These are phyloP conservation scores for Botryobasidium botryosum DNA, from an alignment of 768 basidiomycete genomes.

Conservation along the genomic window DNA sequence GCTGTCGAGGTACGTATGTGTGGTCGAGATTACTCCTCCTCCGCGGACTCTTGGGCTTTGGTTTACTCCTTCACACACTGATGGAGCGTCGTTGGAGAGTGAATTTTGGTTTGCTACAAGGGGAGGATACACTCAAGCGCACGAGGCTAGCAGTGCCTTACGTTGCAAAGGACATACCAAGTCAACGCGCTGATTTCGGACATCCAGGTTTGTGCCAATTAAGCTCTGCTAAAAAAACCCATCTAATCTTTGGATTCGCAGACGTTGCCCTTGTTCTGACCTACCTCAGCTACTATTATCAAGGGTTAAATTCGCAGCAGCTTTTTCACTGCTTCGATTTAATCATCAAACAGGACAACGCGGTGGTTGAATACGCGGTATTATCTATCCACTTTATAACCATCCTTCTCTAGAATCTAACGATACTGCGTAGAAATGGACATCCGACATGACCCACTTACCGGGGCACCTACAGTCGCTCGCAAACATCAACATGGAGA, in stretches of 20 bases:
- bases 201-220: no score
- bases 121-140: constrained; percentile 15
- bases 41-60: constrained; percentile 1
- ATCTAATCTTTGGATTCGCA: no score
- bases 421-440: no score
- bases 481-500: constrained; percentile 25
- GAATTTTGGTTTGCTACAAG: constrained; percentile 3
- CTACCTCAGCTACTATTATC: constrained; percentile 33
- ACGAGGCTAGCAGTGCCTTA: constrained; percentile 5
- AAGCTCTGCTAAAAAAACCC: no score
- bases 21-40: constrained; percentile 3
- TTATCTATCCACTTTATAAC: no score
- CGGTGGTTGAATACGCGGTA: constrained; percentile 24
- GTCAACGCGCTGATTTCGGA: constrained; percentile 29
- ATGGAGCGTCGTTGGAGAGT: constrained; percentile 1
- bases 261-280: constrained; percentile 32
- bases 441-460: no score
- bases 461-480: background rate
- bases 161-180: constrained; percentile 31
- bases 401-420: no score
- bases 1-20: background rate
- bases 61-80: background rate
- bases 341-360: constrained; percentile 27
- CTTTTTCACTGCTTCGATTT: constrained; percentile 23
- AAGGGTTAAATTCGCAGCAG: constrained; percentile 27